Percentiles rank a stretch among this genome's conserved stretches.
Evolutionary conservation across 2,329 filamentous ascomycete species (phyloP).

Genomic region (Botrytis deweyae): DNA sequence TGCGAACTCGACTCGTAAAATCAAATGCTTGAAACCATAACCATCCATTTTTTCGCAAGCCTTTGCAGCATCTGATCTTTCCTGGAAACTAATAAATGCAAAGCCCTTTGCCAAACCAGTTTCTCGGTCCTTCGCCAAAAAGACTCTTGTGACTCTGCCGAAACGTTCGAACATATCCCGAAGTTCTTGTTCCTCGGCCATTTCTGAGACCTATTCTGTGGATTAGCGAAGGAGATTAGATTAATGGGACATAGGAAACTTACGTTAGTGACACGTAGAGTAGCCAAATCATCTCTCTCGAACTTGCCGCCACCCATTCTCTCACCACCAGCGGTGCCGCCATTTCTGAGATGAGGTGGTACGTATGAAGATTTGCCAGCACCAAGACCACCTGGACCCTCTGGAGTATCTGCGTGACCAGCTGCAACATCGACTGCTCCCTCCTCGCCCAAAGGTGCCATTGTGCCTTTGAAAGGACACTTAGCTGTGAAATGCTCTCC

Average conservation of each 20-base stretch:
- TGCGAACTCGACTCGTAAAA: slow-evolving; percentile 83
- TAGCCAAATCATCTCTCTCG: slow-evolving; percentile 94
- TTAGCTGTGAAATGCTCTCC: slow-evolving; percentile 99
- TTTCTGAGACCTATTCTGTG: slow-evolving; percentile 74
- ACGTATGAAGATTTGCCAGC: slow-evolving; percentile 82
- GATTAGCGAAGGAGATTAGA: slow-evolving; percentile 24
- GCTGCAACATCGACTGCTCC: slow-evolving; percentile 54
- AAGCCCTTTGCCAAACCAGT: slow-evolving; percentile 97
- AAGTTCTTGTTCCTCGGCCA: slow-evolving; percentile 93
- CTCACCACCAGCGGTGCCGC: slow-evolving; percentile 64
- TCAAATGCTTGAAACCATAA: slow-evolving; percentile 84
- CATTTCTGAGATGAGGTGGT: slow-evolving; percentile 84
- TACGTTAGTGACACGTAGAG: slow-evolving; percentile 95
- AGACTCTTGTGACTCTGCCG: slow-evolving; percentile 93
- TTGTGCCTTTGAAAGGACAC: slow-evolving; percentile 99
- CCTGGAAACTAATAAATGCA: slow-evolving; percentile 96
- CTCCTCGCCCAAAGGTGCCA: slow-evolving; percentile 78
- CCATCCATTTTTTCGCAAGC: slow-evolving; percentile 98
- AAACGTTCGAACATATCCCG: slow-evolving; percentile 98
- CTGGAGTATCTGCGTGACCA: slow-evolving; percentile 45
- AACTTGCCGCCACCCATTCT: slow-evolving; percentile 85
- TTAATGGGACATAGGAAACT: slow-evolving; percentile 43
- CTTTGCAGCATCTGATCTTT: slow-evolving; percentile 83
- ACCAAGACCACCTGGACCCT: slow-evolving; percentile 57
- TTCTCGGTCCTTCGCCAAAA: slow-evolving; percentile 96